Evolutionary conservation across 2,329 filamentous ascomycete species (phyloP).

Genomic region (Fusarium lyarnte): DNA sequence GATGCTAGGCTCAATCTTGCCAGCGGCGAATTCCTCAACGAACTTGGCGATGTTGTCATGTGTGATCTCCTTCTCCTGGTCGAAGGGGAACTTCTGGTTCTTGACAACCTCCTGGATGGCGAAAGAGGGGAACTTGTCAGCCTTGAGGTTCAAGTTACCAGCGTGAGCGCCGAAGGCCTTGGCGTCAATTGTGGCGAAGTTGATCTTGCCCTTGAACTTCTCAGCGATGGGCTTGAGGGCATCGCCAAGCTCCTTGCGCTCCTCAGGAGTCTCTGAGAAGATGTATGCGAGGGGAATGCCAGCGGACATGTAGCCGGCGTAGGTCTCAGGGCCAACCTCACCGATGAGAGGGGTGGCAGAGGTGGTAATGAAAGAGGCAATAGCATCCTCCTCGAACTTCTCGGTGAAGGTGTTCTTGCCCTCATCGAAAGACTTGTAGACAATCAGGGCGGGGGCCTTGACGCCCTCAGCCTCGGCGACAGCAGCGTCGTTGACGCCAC

Average conservation of each 20-base stretch:
- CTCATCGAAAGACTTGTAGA: slow-evolving; percentile 99
- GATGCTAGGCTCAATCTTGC: slow-evolving; percentile 94
- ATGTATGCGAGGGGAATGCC: slow-evolving; percentile 96
- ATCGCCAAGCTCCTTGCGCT: slow-evolving; percentile 81
- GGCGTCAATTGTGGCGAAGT: slow-evolving; percentile 98
- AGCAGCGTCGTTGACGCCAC: slow-evolving; percentile 81
- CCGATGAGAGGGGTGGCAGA: slow-evolving; percentile 90
- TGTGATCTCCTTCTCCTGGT: slow-evolving; percentile 83
- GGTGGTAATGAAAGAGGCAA: slow-evolving; percentile 84
- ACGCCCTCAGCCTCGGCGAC: slow-evolving; percentile 92
- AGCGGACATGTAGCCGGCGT: slow-evolving; percentile 91
- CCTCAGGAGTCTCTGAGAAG: slow-evolving; percentile 91
- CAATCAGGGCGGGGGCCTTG: slow-evolving; percentile 83
- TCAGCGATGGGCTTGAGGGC: slow-evolving; percentile 86
- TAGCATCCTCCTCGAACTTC: slow-evolving; percentile 82
- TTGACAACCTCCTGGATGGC: slow-evolving; percentile 95
- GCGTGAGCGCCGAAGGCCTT: slow-evolving; percentile 94
- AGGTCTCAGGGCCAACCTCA: slow-evolving; percentile 97
- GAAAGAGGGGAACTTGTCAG: slow-evolving; percentile 95
- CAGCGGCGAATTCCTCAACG: slow-evolving; percentile 83
- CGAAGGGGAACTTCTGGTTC: slow-evolving; percentile 97
- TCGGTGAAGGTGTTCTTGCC: slow-evolving; percentile 85
- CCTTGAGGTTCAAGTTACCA: slow-evolving; percentile 95
- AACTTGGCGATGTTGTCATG: slow-evolving; percentile 78
- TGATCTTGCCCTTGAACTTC: slow-evolving; percentile 92